A percentile compares a stretch with the other conserved stretches of the same genome.
Conservation (phyloP, 495 filamentous ascomycete genomes). For the Neurospora africana region DNA sequence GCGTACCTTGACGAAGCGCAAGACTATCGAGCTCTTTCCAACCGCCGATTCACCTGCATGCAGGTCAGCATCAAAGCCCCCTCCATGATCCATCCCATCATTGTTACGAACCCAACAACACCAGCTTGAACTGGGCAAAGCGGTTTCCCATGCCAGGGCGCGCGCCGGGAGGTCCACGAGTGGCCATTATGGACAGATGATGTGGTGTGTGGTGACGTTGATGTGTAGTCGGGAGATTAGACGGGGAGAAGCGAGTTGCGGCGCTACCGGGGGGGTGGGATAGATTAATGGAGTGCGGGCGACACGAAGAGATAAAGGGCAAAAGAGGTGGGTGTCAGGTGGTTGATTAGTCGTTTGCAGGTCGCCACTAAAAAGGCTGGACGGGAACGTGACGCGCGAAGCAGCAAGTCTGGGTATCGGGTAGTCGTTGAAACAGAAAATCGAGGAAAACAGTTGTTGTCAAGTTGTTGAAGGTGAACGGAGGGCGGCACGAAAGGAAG, state of each 20-base stretch:
- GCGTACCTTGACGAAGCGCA: constrained; percentile 92
- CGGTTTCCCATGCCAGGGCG: constrained; percentile 53
- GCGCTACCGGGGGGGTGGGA: not conserved
- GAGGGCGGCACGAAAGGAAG: not conserved
- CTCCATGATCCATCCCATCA: not conserved
- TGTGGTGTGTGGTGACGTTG: constrained; percentile 5
- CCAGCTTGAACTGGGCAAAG: constrained; percentile 98
- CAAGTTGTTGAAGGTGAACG: not conserved
- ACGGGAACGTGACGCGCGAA: not conserved
- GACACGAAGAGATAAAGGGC: not conserved
- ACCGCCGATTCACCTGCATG: constrained; percentile 87
- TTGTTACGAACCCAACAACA: constrained; percentile 61
- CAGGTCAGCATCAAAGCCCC: constrained; percentile 29
- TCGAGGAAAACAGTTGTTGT: not conserved
- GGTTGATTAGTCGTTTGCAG: not conserved
- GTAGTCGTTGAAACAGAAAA: not conserved
- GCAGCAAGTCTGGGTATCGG: not conserved
- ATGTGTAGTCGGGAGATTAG: not conserved
- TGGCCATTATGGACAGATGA: constrained; percentile 52
- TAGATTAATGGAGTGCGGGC: not conserved
- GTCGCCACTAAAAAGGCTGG: not conserved
- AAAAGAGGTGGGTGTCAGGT: not conserved
- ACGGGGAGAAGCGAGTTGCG: constrained; percentile 2
- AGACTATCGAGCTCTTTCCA: constrained; percentile 96
- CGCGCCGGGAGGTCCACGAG: constrained; percentile 64